Evolutionary conservation across 2,329 filamentous ascomycete genomes (phyloP).

Genomic region (Hymenoscyphus albidus): DNA sequence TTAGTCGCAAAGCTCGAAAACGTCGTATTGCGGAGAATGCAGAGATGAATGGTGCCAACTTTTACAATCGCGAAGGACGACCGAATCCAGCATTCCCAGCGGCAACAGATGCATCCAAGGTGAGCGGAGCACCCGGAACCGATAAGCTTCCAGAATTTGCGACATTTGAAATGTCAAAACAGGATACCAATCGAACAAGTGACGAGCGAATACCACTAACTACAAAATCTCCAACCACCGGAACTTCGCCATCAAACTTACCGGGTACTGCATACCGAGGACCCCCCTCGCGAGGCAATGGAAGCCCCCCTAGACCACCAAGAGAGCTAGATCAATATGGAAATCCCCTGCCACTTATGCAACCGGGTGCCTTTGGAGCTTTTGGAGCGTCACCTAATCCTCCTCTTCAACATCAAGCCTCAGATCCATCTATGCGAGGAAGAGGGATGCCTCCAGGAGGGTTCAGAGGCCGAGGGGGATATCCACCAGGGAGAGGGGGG

Average conservation of each 20-base stretch:
- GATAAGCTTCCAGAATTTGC: slow-evolving; percentile 54
- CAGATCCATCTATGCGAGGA: slow-evolving; percentile 30
- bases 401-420: slow-evolving; percentile 43
- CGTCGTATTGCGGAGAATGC: slow-evolving; percentile 89
- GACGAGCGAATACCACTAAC: slow-evolving; percentile 73
- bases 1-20: slow-evolving; percentile 89
- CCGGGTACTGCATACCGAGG: slow-evolving; percentile 22
- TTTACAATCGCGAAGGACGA: slow-evolving; percentile 64
- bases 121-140: slow-evolving; percentile 52
- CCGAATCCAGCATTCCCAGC: slow-evolving; percentile 36
- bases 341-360: slow-evolving; percentile 43
- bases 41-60: slow-evolving; percentile 95
- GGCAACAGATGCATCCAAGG: slow-evolving; percentile 47
- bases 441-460: slow-evolving; percentile 28
- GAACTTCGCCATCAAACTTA: slow-evolving; percentile 46
- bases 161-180: slow-evolving; percentile 54
- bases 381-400: slow-evolving; percentile 44
- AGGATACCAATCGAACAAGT: slow-evolving; percentile 56
- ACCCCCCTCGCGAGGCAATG: slow-evolving; percentile 25
- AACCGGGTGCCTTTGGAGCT: slow-evolving; percentile 23
- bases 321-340: slow-evolving; percentile 67
- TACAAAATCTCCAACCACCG: slow-evolving; percentile 55
- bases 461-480: slow-evolving; percentile 25
- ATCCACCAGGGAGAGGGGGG: slow-evolving; percentile 31
- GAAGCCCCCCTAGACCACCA: slow-evolving; percentile 39